phyloP scores from a whole-genome alignment of 345 rosid species.

The Lumnitzera littorea region DNA sequence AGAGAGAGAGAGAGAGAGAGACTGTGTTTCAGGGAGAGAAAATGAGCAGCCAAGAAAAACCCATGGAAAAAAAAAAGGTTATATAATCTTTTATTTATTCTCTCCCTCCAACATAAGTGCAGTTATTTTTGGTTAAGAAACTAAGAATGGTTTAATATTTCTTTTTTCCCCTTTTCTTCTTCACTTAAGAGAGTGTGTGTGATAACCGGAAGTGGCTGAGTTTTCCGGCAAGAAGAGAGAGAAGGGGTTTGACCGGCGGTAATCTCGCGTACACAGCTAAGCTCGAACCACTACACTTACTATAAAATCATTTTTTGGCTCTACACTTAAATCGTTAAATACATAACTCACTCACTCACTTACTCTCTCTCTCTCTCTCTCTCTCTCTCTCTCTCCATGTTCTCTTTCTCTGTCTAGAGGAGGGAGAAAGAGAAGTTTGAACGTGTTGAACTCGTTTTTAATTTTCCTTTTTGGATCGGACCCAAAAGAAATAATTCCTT shows the following conservation, averaged over 20 bases:
- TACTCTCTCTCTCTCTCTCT: conserved; percentile 13
- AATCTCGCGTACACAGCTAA: conserved; percentile 27
- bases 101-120: too few relatives aligned
- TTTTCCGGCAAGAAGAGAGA: conserved; percentile 15
- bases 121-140: too few relatives aligned
- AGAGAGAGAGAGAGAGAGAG: background rate
- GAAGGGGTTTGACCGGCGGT: conserved; percentile 28
- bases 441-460: background rate
- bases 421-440: conserved; percentile 1
- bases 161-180: too few relatives aligned
- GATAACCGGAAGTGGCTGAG: background rate
- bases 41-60: background rate
- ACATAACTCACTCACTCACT: too few relatives aligned
- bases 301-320: background rate
- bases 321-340: background rate
- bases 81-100: conserved; percentile 2
- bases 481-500: too few relatives aligned
- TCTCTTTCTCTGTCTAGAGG: background rate
- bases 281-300: conserved; percentile 7
- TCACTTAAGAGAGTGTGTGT: too few relatives aligned
- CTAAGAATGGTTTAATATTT: too few relatives aligned
- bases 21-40: background rate
- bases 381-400: background rate
- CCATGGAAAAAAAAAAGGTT: background rate
- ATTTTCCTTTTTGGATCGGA: too few relatives aligned